Base-by-base conservation (phyloP, 2,329 filamentous ascomycete genomes). In the Knufia petricola region DNA sequence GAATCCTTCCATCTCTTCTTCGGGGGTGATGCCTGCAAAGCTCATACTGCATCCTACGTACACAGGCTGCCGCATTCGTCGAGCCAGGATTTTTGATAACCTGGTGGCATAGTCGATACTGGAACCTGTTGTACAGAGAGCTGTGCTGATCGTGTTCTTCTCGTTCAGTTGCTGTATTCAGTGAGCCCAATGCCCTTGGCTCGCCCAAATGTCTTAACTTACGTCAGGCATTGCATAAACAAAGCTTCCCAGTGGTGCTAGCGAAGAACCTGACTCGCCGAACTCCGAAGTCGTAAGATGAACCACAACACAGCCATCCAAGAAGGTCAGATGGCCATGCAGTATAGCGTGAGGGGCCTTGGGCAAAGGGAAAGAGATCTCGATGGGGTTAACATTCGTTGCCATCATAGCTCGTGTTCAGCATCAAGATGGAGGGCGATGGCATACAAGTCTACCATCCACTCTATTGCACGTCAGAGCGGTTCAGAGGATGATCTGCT, bases 191-290 rank as follows among this genome's bases (percentile, higher is more conserved):
- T 20, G 12, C n/a, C n/a, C n/a, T n/a, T n/a, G n/a, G n/a, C n/a
- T n/a, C n/a, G n/a, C n/a, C n/a, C n/a, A n/a, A n/a, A 48, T 21
- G 21, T 12, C 64, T 42, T 43, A 46, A 63, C 72, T 59, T 70
- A 95, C 92, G 69, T 95, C 85, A 13, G 92, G 90, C 64, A 98
- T 78, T 2, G 89, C 86, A 63, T 95, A 96, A 39, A 96, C 86
- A 62, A 96, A 90, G 43, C 87, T 95, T 2, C 92, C 90, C 66
- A 96, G 75, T 43, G 76, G 70, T 34, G 76, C 69, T 26, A 63
- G 59, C 44, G 60, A 59, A 9, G 60, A 60, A 1, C 60, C 58
- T 17, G 63, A 64, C 36, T 70, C 65, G 2, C 65, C 76, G 1
- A 70, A 60, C 1, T 70, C 68, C 6, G 74, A 75, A 0, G 74